Percentiles rank a stretch among this genome's conserved stretches.
phyloP scores from a whole-genome alignment of 2,329 filamentous ascomycete genomes.

The Trichoderma afroharzianum region DNA sequence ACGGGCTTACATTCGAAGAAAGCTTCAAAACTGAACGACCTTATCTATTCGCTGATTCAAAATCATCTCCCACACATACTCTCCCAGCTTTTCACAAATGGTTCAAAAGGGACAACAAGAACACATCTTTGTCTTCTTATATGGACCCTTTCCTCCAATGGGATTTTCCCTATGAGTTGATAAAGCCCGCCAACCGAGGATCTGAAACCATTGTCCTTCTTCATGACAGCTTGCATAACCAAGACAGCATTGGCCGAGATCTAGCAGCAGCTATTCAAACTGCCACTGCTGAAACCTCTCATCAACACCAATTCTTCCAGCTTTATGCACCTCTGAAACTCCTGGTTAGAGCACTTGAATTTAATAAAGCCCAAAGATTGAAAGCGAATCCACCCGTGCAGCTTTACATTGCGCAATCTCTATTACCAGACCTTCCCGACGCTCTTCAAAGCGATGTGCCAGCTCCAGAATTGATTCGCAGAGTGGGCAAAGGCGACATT shows the following conservation, averaged over 20 bases:
- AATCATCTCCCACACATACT: conserved; percentile 31
- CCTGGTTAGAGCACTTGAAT: conserved; percentile 55
- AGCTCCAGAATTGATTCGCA: conserved; percentile 58
- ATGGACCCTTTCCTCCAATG: conserved; percentile 31
- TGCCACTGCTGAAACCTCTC: conserved; percentile 23
- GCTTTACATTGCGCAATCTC: conserved; percentile 86
- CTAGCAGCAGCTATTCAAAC: conserved; percentile 31
- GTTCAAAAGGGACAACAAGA: conserved; percentile 42
- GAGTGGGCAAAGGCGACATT: conserved; percentile 73
- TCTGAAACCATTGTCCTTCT: conserved; percentile 26
- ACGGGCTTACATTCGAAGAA: conserved; percentile 47
- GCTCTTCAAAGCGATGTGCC: conserved; percentile 62
- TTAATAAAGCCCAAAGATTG: conserved; percentile 35
- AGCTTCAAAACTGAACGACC: conserved; percentile 54
- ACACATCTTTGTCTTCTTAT: conserved; percentile 25
- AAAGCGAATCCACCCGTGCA: conserved; percentile 30
- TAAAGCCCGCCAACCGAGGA: conserved; percentile 24
- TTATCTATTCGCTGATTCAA: conserved; percentile 43
- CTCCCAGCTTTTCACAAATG: conserved; percentile 57
- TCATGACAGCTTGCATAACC: conserved; percentile 26
- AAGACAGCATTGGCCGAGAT: conserved; percentile 29
- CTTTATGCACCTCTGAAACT: conserved; percentile 61
- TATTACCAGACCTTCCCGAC: conserved; percentile 64
- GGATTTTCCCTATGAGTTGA: conserved; percentile 39
- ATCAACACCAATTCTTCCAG: conserved; percentile 45